Evolutionary conservation across 805 yeast species (phyloP), one percentile per base, ranked within the genome.

Genomic region (Candida xyloterini): DNA sequence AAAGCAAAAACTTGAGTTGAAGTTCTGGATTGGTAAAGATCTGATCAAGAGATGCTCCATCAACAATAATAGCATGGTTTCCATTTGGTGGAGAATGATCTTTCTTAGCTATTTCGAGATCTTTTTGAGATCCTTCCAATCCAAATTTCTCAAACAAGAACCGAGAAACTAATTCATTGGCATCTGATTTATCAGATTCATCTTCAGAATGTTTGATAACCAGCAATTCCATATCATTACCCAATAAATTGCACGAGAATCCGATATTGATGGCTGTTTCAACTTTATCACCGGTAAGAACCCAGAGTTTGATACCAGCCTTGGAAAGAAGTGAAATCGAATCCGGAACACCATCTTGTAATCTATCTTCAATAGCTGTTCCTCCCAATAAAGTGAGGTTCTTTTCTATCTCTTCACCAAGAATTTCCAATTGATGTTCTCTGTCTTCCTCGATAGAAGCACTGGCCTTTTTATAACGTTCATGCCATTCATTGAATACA

Each of bases 191-290:
- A 18, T 39, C 40, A 5, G 57, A 53, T 20, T 55, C 60, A 2
- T 59, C 62, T 26, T 58, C 71, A 0, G 67, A 44, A 4, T 61
- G 51, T 37, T 60, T 69, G n/a, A 85, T 71, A 16, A 81, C 79
- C 31, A 84, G 65, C 33, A 85, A 60, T 47, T 81, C 77, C 91
- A 85, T 83, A 30, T 72, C 78, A 40, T 71, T 78, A 34, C 76
- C 78, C 36, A 84, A 66, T 51, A 84, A 67, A 47, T 84, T 82
- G 63, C 91, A 84, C 11, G 87, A 79, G 55, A 81, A 84, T 1
- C 91, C 93, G 60, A 84, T 84, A 57, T 83, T 81, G 57, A 84
- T 84, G 3, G 93, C 93, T 8, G 93, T 84, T 61, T 84, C 93
- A 36, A 84, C 78, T 58, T 81, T 78, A 61, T 84, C 93, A 48